Base-by-base conservation (phyloP, 164 flowering plant genomes). In the Berberis thunbergii region DNA sequence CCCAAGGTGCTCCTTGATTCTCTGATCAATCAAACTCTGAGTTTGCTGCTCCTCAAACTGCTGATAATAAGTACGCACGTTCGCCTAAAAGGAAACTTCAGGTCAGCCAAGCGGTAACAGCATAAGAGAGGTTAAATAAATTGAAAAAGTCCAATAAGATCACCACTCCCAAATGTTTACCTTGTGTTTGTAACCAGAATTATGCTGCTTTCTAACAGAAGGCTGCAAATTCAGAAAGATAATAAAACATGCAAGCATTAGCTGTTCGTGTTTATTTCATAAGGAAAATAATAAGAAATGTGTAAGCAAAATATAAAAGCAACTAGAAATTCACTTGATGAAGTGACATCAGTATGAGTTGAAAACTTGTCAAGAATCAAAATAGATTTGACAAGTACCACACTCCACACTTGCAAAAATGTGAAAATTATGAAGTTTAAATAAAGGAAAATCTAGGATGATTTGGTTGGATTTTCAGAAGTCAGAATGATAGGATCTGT, bases 181-280 rank as follows among this genome's bases (percentile, higher is more conserved):
- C 99, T 95, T 95, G 78, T 95, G 99, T 52, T 95, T 95, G 82
- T 95, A 91, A 1, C 99, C 98, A 13, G 96, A 84, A 83, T 92
- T 92, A 67, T 95, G 98, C 69, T 95, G 99, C 80, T 95, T 95
- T 72, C 98, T 81, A 41, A 91, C 99, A 60, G 99, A 91, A 59
- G 97, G 99, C 99, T 93, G 86, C 57, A 68, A 78, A 41, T 9
- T 60, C 38, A 70, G 45, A 39, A 59, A 63, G 45, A 40, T 1
- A 49, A 4, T 52, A 12, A 52, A 26, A 52, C 10, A 13, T 8
- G 10, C 38, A 61, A 46, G 0, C 10, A 3, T 26, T 6, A 38
- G 8, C 61, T 43, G 26, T 26, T 26, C 26, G 26, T 26, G 26
- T 26, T 26, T 26, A 26, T 26, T 26, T 26, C 26, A 26, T 26